phyloP scores from a whole-genome alignment of 495 filamentous ascomycete species.

The Hypoxylon subgilvum region DNA sequence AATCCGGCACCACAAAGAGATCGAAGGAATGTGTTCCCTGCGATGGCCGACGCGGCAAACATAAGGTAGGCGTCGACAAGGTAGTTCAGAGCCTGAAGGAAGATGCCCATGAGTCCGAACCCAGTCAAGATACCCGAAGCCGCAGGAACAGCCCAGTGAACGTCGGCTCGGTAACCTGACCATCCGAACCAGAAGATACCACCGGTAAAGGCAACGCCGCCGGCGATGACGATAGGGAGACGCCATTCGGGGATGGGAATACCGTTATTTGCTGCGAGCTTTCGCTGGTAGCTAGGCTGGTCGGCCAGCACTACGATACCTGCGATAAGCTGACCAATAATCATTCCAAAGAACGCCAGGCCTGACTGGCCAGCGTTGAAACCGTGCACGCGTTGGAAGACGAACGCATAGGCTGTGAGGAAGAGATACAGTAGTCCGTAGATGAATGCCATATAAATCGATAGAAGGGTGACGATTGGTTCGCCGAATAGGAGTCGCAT shows the following conservation, averaged over 20 bases:
- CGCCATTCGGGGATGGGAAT: constrained; percentile 86
- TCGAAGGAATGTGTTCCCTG: constrained; percentile 86
- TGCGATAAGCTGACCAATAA: constrained; percentile 72
- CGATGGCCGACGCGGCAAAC: constrained; percentile 86
- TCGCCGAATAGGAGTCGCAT: constrained; percentile 79
- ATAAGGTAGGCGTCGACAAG: constrained; percentile 88
- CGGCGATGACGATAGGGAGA: constrained; percentile 76
- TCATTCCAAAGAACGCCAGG: constrained; percentile 82
- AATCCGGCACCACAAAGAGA: constrained; percentile 78
- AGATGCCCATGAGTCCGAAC: constrained; percentile 75
- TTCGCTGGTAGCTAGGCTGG: constrained; percentile 71
- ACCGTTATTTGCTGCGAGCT: constrained; percentile 73
- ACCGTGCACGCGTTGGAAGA: constrained; percentile 74
- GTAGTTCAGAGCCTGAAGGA: constrained; percentile 85
- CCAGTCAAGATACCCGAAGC: constrained; percentile 67
- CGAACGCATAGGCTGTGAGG: constrained; percentile 79
- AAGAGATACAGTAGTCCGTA: constrained; percentile 85
- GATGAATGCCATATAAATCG: constrained; percentile 82
- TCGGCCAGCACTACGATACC: constrained; percentile 68
- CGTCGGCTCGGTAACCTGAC: constrained; percentile 66
- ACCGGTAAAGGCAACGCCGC: constrained; percentile 72
- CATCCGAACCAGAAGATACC: constrained; percentile 92
- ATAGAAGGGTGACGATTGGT: constrained; percentile 76
- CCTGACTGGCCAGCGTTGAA: constrained; percentile 72
- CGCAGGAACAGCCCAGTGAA: constrained; percentile 85